A percentile compares a stretch with the other conserved stretches of the same genome.
Evolutionary conservation across 2,329 filamentous ascomycete species (phyloP).

Genomic region (Hortaea werneckii): DNA sequence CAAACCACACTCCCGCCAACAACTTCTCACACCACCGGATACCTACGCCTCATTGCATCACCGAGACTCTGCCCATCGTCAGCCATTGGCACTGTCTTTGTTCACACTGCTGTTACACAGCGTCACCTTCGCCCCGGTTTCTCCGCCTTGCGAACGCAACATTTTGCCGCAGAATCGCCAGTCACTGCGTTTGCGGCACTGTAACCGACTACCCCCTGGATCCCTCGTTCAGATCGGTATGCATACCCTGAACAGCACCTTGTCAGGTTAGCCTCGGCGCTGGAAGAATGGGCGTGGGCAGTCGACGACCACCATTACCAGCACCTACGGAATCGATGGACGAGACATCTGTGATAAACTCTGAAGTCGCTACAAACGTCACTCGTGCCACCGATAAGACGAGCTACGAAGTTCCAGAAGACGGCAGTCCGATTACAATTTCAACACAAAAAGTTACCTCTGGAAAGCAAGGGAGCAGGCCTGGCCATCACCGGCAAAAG

Average conservation of each 20-base stretch:
- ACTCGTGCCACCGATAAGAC: slow-evolving; percentile 60
- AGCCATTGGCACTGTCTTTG: too few relatives aligned
- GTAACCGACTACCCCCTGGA: background rate
- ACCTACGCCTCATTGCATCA: too few relatives aligned
- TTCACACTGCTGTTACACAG: too few relatives aligned
- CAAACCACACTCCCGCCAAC: too few relatives aligned
- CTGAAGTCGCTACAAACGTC: slow-evolving; percentile 54
- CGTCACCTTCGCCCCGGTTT: too few relatives aligned
- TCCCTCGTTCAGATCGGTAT: background rate
- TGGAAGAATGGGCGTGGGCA: slow-evolving; percentile 33
- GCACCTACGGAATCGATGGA: slow-evolving; percentile 66
- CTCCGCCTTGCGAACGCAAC: too few relatives aligned
- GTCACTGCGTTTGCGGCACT: background rate
- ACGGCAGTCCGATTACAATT: slow-evolving; percentile 87
- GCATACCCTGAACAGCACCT: background rate
- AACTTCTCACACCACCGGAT: too few relatives aligned
- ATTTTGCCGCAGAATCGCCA: background rate
- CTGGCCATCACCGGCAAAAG: slow-evolving; percentile 42
- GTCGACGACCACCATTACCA: slow-evolving; percentile 52
- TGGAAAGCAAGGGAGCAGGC: slow-evolving; percentile 38
- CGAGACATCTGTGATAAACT: slow-evolving; percentile 33
- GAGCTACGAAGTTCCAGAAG: slow-evolving; percentile 70
- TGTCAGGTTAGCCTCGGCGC: background rate
- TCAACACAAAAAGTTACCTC: slow-evolving; percentile 55
- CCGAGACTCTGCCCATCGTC: too few relatives aligned